phyloP scores from a whole-genome alignment of 805 yeast species.

The Metschnikowia kunwiensis region DNA sequence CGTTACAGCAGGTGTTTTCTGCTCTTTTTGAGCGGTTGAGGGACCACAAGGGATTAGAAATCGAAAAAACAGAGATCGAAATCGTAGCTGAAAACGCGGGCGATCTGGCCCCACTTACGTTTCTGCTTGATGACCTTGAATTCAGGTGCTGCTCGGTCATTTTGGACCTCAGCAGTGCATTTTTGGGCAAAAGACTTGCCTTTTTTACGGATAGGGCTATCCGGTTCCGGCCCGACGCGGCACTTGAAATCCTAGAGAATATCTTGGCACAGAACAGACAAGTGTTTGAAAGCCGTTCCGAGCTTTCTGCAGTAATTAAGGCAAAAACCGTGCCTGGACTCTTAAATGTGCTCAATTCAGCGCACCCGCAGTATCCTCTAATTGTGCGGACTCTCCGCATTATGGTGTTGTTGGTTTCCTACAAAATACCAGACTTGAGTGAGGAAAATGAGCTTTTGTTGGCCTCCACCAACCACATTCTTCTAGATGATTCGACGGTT shows the following conservation, averaged over 20 bases:
- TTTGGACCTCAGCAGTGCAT: constrained; percentile 65
- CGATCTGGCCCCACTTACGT: neutral
- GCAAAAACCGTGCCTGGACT: constrained; percentile 73
- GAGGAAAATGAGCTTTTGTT: constrained; percentile 81
- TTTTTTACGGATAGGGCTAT: constrained; percentile 49
- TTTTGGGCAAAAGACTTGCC: constrained; percentile 54
- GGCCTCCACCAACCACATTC: constrained; percentile 68
- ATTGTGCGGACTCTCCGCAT: constrained; percentile 75
- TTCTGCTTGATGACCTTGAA: constrained; percentile 47
- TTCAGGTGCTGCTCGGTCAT: constrained; percentile 71
- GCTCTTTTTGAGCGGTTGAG: constrained; percentile 65
- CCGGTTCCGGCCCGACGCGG: constrained; percentile 58
- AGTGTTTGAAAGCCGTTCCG: constrained; percentile 56
- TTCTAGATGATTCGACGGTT: constrained; percentile 53
- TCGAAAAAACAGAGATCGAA: neutral
- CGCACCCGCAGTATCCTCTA: constrained; percentile 59
- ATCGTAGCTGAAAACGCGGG: neutral
- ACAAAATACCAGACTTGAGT: constrained; percentile 57
- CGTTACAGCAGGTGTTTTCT: constrained; percentile 79
- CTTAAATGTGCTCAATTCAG: constrained; percentile 55
- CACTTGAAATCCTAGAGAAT: constrained; percentile 81
- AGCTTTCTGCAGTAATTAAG: constrained; percentile 64
- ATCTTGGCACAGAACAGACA: constrained; percentile 60
- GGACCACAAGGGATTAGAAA: constrained; percentile 11
- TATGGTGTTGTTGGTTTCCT: constrained; percentile 54